A percentile compares a stretch with the other conserved stretches of the same genome.
Conservation (phyloP, 106 monocot genomes). For the Apostasia shenzhenica region DNA sequence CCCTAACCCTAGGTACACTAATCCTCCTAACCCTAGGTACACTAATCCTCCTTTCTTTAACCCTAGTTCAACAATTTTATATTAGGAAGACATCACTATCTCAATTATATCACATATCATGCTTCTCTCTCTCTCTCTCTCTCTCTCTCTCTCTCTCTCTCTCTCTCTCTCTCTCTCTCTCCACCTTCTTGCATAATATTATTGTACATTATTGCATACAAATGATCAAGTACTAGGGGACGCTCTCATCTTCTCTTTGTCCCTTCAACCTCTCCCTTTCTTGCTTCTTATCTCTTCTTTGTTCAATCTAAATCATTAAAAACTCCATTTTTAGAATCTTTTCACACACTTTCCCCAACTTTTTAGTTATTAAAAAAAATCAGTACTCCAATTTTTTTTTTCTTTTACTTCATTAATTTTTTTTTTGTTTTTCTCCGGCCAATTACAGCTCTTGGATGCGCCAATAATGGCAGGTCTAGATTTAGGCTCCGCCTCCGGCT, state of each 20-base stretch:
- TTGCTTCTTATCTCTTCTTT: slow-evolving; percentile 17
- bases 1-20: slow-evolving; percentile 10
- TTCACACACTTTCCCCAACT: slow-evolving; percentile 4
- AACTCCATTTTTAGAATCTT: slow-evolving; percentile 13
- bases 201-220: slow-evolving; percentile 2
- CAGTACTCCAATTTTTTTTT: slow-evolving; percentile 3
- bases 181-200: not conserved
- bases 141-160: slow-evolving; percentile 1
- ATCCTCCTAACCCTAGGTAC: not conserved
- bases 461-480: slow-evolving; percentile 43
- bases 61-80: slow-evolving; percentile 13
- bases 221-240: slow-evolving; percentile 6
- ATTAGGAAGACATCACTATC: slow-evolving; percentile 8
- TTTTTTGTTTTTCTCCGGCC: not conserved
- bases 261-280: slow-evolving; percentile 1
- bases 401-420: slow-evolving; percentile 11
- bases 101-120: slow-evolving; percentile 7
- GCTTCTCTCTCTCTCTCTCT: not conserved
- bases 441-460: slow-evolving; percentile 17
- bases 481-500: slow-evolving; percentile 40
- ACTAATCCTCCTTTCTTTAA: slow-evolving; percentile 14
- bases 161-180: slow-evolving; percentile 3
- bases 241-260: slow-evolving; percentile 3
- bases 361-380: slow-evolving; percentile 14
- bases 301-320: slow-evolving; percentile 18